These are phyloP conservation scores for Tillandsia fasciculata DNA, from an alignment of 176 grass and related monocot species.

Conservation along the genomic window DNA sequence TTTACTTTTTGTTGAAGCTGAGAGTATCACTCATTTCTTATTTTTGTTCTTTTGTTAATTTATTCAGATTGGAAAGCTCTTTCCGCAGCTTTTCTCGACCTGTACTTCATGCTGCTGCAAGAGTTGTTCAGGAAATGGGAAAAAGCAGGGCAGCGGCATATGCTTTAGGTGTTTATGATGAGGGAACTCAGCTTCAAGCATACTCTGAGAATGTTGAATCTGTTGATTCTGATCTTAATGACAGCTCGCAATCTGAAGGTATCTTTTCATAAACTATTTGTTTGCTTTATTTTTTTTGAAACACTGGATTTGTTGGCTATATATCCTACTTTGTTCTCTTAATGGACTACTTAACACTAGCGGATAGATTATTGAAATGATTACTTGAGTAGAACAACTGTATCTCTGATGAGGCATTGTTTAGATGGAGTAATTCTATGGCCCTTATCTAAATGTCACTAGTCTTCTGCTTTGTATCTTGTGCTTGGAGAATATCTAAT, in stretches of 20 bases:
- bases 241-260: constrained; percentile 80
- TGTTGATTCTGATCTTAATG: constrained; percentile 73
- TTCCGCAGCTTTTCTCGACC: constrained; percentile 96
- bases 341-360: neutral
- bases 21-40: neutral
- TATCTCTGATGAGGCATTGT: neutral
- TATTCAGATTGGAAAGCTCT: constrained; percentile 81
- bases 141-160: constrained; percentile 96
- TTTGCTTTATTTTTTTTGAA: neutral
- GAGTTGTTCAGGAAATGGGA: constrained; percentile 99
- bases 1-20: neutral
- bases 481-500: neutral
- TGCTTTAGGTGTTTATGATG: constrained; percentile 85
- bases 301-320: neutral
- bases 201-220: constrained; percentile 73
- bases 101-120: constrained; percentile 88
- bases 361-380: neutral
- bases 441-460: neutral
- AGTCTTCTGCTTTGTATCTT: neutral
- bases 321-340: neutral
- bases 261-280: neutral
- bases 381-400: neutral
- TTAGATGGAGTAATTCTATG: neutral
- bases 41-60: constrained; percentile 19
- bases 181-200: constrained; percentile 57